Conservation (phyloP, 1,139 yeast species). For the Taphrina deformans region DNA sequence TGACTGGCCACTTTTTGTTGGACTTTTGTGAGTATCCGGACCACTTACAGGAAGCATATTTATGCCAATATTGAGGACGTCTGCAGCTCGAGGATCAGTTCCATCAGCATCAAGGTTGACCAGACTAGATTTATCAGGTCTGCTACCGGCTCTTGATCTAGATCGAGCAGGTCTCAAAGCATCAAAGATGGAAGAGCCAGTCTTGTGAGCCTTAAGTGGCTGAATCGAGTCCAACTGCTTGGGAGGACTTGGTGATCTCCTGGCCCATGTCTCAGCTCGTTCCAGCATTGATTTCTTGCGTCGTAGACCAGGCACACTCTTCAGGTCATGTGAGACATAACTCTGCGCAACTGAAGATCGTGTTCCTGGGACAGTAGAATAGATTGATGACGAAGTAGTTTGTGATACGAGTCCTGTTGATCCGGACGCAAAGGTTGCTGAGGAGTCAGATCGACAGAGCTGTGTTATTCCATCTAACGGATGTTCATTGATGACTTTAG, state of each 20-base stretch:
- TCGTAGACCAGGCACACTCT: not conserved
- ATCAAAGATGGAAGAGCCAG: conserved; percentile 36
- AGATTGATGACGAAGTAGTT: conserved; percentile 18
- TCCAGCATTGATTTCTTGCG: conserved; percentile 15
- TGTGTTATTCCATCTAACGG: conserved; percentile 37
- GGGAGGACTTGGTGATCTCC: not conserved
- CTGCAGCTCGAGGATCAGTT: not conserved
- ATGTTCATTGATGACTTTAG: conserved; percentile 12
- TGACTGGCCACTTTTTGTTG: conserved; percentile 37
- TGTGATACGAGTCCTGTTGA: not conserved
- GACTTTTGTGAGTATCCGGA: not conserved
- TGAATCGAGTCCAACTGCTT: not conserved
- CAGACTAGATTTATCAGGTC: not conserved
- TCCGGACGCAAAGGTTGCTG: conserved; percentile 9
- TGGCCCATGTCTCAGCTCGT: conserved; percentile 9
- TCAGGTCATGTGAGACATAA: not conserved
- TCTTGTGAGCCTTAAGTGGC: conserved; percentile 25
- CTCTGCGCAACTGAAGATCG: not conserved
- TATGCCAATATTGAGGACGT: not conserved
- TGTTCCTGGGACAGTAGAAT: conserved; percentile 10
- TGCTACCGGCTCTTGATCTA: conserved; percentile 42
- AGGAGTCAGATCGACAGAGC: conserved; percentile 31
- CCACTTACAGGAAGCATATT: not conserved
- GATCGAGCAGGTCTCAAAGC: conserved; percentile 44
- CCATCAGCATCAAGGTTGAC: not conserved